These are phyloP conservation scores for Penicillium psychrofluorescens DNA, from an alignment of 495 filamentous ascomycete species.

Conservation along the genomic window DNA sequence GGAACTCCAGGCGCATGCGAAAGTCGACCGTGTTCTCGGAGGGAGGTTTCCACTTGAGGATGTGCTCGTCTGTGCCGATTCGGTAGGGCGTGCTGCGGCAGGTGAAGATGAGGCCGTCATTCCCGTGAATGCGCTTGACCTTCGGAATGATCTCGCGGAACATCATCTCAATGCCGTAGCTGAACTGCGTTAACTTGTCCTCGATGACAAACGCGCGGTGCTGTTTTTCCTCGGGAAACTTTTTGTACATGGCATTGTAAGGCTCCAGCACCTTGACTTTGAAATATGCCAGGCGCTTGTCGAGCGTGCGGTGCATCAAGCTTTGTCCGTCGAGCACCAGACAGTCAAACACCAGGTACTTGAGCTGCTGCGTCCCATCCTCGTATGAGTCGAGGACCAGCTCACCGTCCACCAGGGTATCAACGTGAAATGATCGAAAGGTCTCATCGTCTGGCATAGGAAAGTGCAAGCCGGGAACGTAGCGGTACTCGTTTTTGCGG, in stretches of 20 bases:
- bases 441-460: conserved; percentile 55
- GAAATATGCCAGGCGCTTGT: conserved; percentile 86
- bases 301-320: conserved; percentile 69
- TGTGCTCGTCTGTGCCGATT: conserved; percentile 83
- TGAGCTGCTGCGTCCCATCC: conserved; percentile 57
- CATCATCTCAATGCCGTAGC: conserved; percentile 86
- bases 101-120: conserved; percentile 95
- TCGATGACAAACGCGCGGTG: conserved; percentile 73
- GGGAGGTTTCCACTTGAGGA: conserved; percentile 95
- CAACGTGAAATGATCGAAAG: conserved; percentile 59
- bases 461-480: conserved; percentile 70
- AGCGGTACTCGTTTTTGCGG: conserved; percentile 94
- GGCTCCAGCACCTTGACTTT: conserved; percentile 70
- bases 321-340: conserved; percentile 70
- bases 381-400: conserved; percentile 69
- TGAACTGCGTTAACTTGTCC: conserved; percentile 79
- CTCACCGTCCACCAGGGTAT: conserved; percentile 88
- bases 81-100: conserved; percentile 78
- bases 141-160: conserved; percentile 76
- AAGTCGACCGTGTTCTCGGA: conserved; percentile 93
- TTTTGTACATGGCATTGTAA: conserved; percentile 61
- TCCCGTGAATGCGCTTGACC: conserved; percentile 69
- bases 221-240: conserved; percentile 60
- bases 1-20: conserved; percentile 69
- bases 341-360: conserved; percentile 90